Conservation (phyloP, 345 rosid genomes). For the Aegle marmelos region DNA sequence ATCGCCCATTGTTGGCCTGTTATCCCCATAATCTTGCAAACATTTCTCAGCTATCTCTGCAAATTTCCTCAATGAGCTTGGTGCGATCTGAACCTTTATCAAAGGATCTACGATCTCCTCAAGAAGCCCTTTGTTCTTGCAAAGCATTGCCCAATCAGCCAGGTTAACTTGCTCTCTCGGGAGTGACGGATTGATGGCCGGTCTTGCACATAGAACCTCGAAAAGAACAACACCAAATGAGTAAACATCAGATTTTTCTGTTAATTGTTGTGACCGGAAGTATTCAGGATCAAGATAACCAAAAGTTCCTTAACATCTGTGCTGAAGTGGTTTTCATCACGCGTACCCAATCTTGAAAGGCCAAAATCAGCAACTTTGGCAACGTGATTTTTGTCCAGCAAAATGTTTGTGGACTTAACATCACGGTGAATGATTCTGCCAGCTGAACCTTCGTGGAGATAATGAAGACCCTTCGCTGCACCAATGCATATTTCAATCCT, state of each 20-base stretch:
- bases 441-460: conserved; percentile 43
- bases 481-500: conserved; percentile 64
- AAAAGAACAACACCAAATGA: conserved; percentile 60
- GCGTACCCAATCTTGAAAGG: conserved; percentile 30
- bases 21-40: conserved; percentile 42
- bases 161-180: conserved; percentile 45
- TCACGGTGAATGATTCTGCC: conserved; percentile 59
- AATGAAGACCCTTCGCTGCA: conserved; percentile 50
- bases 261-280: conserved; percentile 41
- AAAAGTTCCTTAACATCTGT: conserved; percentile 47
- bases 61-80: conserved; percentile 47
- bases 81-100: conserved; percentile 26
- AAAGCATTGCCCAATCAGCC: conserved; percentile 45
- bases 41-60: conserved; percentile 53
- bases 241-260: conserved; percentile 59
- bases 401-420: conserved; percentile 56
- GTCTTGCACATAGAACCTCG: conserved; percentile 54
- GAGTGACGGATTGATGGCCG: conserved; percentile 31
- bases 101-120: conserved; percentile 44
- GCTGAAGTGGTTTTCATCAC: conserved; percentile 27
- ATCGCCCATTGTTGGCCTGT: conserved; percentile 59
- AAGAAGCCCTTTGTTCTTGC: conserved; percentile 31
- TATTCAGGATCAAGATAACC: conserved; percentile 63
- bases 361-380: conserved; percentile 69
- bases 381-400: conserved; percentile 38